phyloP scores from a whole-genome alignment of 1,284 basidiomycete species.

The Dichomitus squalens region DNA sequence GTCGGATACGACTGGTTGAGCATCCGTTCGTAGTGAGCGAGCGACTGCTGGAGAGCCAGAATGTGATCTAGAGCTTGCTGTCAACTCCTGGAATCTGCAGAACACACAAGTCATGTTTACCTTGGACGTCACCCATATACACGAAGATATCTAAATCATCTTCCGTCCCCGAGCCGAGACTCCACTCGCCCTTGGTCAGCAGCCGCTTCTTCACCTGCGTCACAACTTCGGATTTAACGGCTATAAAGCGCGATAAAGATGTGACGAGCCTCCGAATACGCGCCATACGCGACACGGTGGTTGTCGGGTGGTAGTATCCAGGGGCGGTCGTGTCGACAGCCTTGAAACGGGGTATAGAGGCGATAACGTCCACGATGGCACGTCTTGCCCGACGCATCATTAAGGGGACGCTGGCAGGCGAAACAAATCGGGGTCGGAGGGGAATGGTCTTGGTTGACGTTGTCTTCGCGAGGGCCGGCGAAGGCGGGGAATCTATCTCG shows the following conservation, averaged over 20 bases:
- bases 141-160: conserved; percentile 75
- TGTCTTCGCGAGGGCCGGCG: conserved; percentile 8
- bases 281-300: conserved; percentile 74
- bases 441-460: conserved; percentile 2
- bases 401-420: conserved; percentile 25
- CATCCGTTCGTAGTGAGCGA: conserved; percentile 89
- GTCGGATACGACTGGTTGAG: conserved; percentile 87
- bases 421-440: conserved; percentile 25
- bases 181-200: conserved; percentile 39
- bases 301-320: conserved; percentile 34
- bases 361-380: conserved; percentile 10
- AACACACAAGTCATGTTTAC: conserved; percentile 39
- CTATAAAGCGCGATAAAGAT: conserved; percentile 76
- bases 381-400: conserved; percentile 25
- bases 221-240: conserved; percentile 84
- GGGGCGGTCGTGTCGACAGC: conserved; percentile 20
- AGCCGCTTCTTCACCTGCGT: conserved; percentile 80
- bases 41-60: conserved; percentile 81
- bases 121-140: conserved; percentile 93
- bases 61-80: conserved; percentile 75
- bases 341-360: conserved; percentile 19
- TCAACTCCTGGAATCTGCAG: not conserved
- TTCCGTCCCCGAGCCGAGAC: conserved; percentile 41
- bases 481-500: conserved; percentile 13
- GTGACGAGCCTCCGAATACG: conserved; percentile 83